These are phyloP conservation scores for Lantana camara DNA, from an alignment of 257 asterid genomes.

Conservation along the genomic window DNA sequence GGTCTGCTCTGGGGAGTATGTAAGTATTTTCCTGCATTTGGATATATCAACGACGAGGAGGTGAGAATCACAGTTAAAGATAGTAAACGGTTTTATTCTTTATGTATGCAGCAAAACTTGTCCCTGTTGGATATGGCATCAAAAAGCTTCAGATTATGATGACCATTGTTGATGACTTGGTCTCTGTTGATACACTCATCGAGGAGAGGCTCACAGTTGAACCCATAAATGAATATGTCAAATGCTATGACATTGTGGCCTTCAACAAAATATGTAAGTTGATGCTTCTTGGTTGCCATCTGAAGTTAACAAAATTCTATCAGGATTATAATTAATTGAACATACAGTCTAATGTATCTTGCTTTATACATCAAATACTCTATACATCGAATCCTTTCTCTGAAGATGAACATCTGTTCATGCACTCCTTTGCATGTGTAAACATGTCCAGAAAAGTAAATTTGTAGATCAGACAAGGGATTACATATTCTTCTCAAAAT, in stretches of 20 bases:
- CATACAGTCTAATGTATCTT: not conserved
- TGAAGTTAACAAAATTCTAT: not conserved
- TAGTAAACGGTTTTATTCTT: not conserved
- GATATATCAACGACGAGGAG: too few relatives aligned
- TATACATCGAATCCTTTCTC: too few relatives aligned
- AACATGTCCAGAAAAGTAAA: too few relatives aligned
- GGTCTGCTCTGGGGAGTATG: slow-evolving; percentile 96
- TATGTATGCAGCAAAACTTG: slow-evolving; percentile 68
- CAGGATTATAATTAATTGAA: not conserved
- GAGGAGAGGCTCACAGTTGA: slow-evolving; percentile 47
- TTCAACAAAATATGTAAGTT: slow-evolving; percentile 64
- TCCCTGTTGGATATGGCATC: slow-evolving; percentile 85
- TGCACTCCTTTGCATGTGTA: not conserved
- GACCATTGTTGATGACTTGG: slow-evolving; percentile 81
- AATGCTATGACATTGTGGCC: slow-evolving; percentile 69
- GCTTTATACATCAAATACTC: too few relatives aligned
- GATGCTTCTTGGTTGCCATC: not conserved
- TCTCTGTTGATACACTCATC: slow-evolving; percentile 65
- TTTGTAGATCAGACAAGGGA: too few relatives aligned
- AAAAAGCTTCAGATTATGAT: slow-evolving; percentile 88
- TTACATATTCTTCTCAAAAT: too few relatives aligned
- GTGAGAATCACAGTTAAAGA: not conserved
- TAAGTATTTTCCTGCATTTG: slow-evolving; percentile 30
- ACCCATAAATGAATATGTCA: slow-evolving; percentile 55
- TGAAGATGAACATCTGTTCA: too few relatives aligned